Base-by-base conservation (phyloP, 306 rosid genomes). In the Canavalia gladiata region DNA sequence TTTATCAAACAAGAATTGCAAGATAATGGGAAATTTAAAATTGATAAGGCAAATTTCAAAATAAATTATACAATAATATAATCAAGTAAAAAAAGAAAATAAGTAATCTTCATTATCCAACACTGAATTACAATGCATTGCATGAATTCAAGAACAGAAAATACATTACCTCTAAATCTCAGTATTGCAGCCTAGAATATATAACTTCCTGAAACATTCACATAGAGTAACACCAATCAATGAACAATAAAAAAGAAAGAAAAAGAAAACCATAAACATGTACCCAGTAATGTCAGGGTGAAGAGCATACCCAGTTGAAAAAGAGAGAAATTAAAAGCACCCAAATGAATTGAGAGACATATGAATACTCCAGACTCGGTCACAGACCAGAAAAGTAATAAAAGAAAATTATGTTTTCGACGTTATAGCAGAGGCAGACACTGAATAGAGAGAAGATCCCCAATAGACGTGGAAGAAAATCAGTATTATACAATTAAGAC, bases 361-460 rank as follows among this genome's bases (percentile, higher is more conserved):
- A 82, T 72, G 30, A 78, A 76, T 43, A 82, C 74, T 70, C 57
- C n/a, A 79, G 74, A 81, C 39, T 52, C 67, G 77, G 51, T 86
- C 74, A 84, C 56, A 82, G 87, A 92, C 92, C 91, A 83, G 80
- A 56, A 82, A 87, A 80, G 55, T 63, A 77, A 83, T 86, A 50
- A 68, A 72, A 72, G 67, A 68, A 77, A 59, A 42, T 31, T 1
- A 45, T 74, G 55, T 76, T 83, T 74, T 76, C 47, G 58, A 71
- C 62, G 81, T 75, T 56, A 51, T 30, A 65, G 28, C 80, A 64
- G 29, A 66, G 25, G 55, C 8, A 56, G 81, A 25, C 80, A 82
- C 12, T 79, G 72, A 72, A 59, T 68, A 64, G 43, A 29, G 47
- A 74, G 62, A 90, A 90, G 90, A 90, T 90, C 87, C 84, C 76